Evolutionary conservation across 371 early-diverging fungal species (phyloP).

Genomic region (Rhizomucor pusillus): DNA sequence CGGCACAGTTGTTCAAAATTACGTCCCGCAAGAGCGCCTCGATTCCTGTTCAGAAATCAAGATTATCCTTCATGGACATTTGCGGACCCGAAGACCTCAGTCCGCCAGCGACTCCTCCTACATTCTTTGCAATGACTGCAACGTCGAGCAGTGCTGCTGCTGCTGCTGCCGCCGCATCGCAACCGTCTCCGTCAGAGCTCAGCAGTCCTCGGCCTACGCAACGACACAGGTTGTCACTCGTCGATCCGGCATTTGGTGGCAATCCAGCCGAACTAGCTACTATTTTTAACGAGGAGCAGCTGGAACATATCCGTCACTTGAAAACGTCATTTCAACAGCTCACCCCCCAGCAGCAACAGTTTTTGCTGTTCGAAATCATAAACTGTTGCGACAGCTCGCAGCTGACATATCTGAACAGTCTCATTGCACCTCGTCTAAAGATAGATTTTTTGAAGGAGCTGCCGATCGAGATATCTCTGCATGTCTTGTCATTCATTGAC

Average conservation of each 20-base stretch:
- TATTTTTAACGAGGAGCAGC: slow-evolving; percentile 35
- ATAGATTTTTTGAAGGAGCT: slow-evolving; percentile 75
- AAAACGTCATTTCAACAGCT: slow-evolving; percentile 48
- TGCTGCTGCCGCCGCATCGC: slow-evolving; percentile 12
- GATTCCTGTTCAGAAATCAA: slow-evolving; percentile 13
- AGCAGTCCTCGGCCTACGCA: slow-evolving; percentile 22
- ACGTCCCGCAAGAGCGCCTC: slow-evolving; percentile 5
- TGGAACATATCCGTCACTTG: slow-evolving; percentile 33
- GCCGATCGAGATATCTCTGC: slow-evolving; percentile 73
- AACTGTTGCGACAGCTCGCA: slow-evolving; percentile 56
- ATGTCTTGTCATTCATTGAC: slow-evolving; percentile 64
- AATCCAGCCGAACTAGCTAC: slow-evolving; percentile 20
- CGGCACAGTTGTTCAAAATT: slow-evolving; percentile 5
- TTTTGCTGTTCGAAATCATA: slow-evolving; percentile 48
- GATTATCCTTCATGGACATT: slow-evolving; percentile 22
- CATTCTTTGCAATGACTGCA: slow-evolving; percentile 22
- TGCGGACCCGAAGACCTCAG: slow-evolving; percentile 39
- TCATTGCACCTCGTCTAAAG: slow-evolving; percentile 67
- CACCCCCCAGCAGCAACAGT: slow-evolving; percentile 36
- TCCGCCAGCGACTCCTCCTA: slow-evolving; percentile 52
- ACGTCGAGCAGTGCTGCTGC: slow-evolving; percentile 9
- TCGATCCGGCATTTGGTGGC: slow-evolving; percentile 15
- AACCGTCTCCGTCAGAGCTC: slow-evolving; percentile 1
- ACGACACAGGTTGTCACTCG: slow-evolving; percentile 14
- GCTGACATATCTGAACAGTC: slow-evolving; percentile 52